A percentile compares a stretch with the other conserved stretches of the same genome.
phyloP scores from a whole-genome alignment of 1,139 yeast species.

The Taphrina populina region DNA sequence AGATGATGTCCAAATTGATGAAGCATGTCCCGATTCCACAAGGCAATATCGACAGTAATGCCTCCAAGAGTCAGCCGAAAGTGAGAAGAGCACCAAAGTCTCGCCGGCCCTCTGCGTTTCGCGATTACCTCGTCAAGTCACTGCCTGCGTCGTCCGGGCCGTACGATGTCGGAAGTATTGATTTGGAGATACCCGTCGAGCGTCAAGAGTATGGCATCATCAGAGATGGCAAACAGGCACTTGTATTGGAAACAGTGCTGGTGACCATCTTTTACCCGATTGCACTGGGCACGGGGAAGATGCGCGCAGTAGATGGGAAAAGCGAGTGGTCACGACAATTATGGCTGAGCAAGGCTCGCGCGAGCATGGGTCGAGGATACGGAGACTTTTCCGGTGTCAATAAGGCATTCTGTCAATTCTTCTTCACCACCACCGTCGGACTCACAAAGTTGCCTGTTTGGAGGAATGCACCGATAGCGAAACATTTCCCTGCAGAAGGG shows the following conservation, averaged over 20 bases:
- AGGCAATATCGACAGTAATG: conserved; percentile 15
- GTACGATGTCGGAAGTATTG: conserved; percentile 32
- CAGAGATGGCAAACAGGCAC: conserved; percentile 15
- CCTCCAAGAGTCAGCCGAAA: conserved; percentile 14
- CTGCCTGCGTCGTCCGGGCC: conserved; percentile 31
- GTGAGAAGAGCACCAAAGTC: conserved; percentile 19
- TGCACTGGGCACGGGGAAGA: conserved; percentile 16
- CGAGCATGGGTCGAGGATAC: conserved; percentile 22
- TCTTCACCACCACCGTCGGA: conserved; percentile 28
- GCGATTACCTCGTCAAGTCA: conserved; percentile 24
- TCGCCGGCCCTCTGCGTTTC: conserved; percentile 17
- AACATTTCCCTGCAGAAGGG: conserved; percentile 30
- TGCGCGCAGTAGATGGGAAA: conserved; percentile 24
- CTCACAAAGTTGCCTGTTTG: conserved; percentile 31
- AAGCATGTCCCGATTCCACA: conserved; percentile 12
- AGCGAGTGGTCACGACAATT: conserved; percentile 27
- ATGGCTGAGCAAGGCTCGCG: conserved; percentile 25
- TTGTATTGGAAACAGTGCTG: conserved; percentile 28
- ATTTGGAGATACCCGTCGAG: conserved; percentile 31
- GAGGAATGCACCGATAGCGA: conserved; percentile 32
- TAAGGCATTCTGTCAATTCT: conserved; percentile 20
- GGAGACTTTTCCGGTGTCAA: conserved; percentile 31
- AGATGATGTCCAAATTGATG: neutral
- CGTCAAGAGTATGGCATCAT: conserved; percentile 14
- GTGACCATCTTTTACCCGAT: conserved; percentile 30